Evolutionary conservation across 2,329 filamentous ascomycete genomes (phyloP).

Genomic region (Fusarium incarnatum): DNA sequence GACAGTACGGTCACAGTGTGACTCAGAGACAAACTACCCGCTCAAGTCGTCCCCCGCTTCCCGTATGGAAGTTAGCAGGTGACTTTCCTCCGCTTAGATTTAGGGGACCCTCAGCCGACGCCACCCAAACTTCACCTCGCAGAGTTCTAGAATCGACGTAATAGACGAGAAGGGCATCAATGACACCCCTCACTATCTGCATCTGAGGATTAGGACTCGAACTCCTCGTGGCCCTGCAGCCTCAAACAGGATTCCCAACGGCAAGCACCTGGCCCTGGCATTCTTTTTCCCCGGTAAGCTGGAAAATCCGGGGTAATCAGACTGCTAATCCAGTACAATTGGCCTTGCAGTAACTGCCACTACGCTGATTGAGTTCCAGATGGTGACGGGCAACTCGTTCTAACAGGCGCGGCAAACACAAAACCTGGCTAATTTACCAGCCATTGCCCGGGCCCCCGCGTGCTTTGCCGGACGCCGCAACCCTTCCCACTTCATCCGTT

Average conservation of each 20-base stretch:
- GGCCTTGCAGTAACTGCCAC: slow-evolving; percentile 20
- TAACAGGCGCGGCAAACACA: slow-evolving; percentile 45
- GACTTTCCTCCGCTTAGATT: slow-evolving; percentile 24
- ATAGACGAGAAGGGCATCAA: slow-evolving; percentile 2
- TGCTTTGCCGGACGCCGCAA: slow-evolving; percentile 36
- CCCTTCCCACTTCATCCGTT: slow-evolving; percentile 31
- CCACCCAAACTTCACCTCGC: slow-evolving; percentile 21
- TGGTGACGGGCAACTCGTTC: slow-evolving; percentile 40
- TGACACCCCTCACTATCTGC: slow-evolving; percentile 7
- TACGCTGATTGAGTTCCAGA: slow-evolving; percentile 28
- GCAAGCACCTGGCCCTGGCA: slow-evolving; percentile 40
- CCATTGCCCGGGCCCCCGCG: slow-evolving; percentile 33
- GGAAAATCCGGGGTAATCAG: slow-evolving; percentile 43
- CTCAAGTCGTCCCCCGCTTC: slow-evolving; percentile 23
- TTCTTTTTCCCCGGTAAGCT: slow-evolving; percentile 34
- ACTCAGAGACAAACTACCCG: not conserved
- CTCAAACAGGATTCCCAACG: slow-evolving; percentile 24
- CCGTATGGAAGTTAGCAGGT: slow-evolving; percentile 21
- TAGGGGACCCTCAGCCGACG: slow-evolving; percentile 22
- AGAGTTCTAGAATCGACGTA: slow-evolving; percentile 25
- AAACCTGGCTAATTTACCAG: slow-evolving; percentile 34
- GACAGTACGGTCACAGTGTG: slow-evolving; percentile 6
- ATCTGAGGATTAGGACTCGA: not conserved
- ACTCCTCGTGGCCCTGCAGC: slow-evolving; percentile 31
- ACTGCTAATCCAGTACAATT: slow-evolving; percentile 34